phyloP scores from a whole-genome alignment of 495 filamentous ascomycete species.

The Elaphomyces granulatus region DNA sequence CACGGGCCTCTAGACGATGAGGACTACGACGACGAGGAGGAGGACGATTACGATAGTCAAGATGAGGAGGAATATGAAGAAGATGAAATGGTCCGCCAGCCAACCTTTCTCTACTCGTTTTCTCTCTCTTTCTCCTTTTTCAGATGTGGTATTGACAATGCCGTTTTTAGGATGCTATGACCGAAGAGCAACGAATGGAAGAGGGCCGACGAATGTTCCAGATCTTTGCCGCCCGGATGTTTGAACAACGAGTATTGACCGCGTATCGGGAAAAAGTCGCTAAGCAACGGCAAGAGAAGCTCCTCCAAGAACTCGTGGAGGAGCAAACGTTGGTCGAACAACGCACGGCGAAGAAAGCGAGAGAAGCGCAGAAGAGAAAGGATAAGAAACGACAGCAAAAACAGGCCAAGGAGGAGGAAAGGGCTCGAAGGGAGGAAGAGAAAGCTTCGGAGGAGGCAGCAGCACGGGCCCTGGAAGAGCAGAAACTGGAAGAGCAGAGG shows the following conservation, averaged over 20 bases:
- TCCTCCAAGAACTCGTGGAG: conserved; percentile 82
- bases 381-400: conserved; percentile 79
- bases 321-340: conserved; percentile 60
- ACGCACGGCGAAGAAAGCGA: conserved; percentile 81
- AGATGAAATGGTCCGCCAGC: conserved; percentile 59
- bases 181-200: conserved; percentile 97
- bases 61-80: conserved; percentile 79
- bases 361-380: conserved; percentile 84
- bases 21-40: conserved; percentile 58
- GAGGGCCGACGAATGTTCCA: conserved; percentile 98
- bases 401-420: conserved; percentile 77
- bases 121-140: conserved; percentile 3
- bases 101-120: conserved; percentile 7
- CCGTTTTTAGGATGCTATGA: conserved; percentile 69
- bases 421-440: conserved; percentile 69
- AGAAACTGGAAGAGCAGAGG: conserved; percentile 65
- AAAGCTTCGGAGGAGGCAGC: conserved; percentile 84
- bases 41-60: conserved; percentile 76
- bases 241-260: conserved; percentile 92
- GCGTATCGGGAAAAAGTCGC: conserved; percentile 96
- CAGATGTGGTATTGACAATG: conserved; percentile 19
- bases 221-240: conserved; percentile 98
- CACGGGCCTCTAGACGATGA: conserved; percentile 60
- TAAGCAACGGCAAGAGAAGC: conserved; percentile 75
- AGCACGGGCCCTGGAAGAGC: conserved; percentile 57